These are phyloP conservation scores for Cystobasidium onofrii DNA, from an alignment of 768 basidiomycete genomes.

Conservation along the genomic window DNA sequence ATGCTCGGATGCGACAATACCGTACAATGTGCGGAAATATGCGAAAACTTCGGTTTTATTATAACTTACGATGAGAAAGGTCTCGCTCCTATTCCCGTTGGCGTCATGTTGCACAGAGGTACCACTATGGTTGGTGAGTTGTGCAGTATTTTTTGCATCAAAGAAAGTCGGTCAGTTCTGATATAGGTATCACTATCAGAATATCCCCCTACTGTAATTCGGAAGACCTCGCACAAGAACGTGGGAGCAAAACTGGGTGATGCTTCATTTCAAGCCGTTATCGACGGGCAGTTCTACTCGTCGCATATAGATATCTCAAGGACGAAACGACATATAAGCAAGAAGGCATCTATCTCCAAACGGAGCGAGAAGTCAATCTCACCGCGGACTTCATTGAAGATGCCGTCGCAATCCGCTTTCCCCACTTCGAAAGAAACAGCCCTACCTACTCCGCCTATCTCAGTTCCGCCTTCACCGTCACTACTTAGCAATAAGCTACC, in stretches of 20 bases:
- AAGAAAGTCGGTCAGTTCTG: conserved; percentile 29
- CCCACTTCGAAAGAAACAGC: neutral
- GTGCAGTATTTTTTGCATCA: neutral
- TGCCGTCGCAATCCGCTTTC: neutral
- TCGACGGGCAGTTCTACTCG: conserved; percentile 43
- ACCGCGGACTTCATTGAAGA: neutral
- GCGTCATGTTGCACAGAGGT: conserved; percentile 36
- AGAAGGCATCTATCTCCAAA: neutral
- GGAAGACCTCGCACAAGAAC: conserved; percentile 39
- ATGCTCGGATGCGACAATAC: conserved; percentile 47
- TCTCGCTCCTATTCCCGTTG: neutral
- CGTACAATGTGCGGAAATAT: conserved; percentile 42
- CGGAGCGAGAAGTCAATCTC: neutral
- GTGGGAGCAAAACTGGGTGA: conserved; percentile 44
- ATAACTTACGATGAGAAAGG: conserved; percentile 31
- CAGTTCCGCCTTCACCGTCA: neutral
- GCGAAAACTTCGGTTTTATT: conserved; percentile 41
- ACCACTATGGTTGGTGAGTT: conserved; percentile 35
- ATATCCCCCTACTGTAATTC: conserved; percentile 41
- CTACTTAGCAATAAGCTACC: neutral
- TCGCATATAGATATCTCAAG: neutral
- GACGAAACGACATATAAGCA: neutral
- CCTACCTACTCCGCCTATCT: neutral
- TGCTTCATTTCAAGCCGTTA: conserved; percentile 42
- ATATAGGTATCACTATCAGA: conserved; percentile 22